Evolutionary conservation across 2,329 filamentous ascomycete species (phyloP), one percentile per base, ranked within the genome.

Genomic region (Aspergillus sp.): DNA sequence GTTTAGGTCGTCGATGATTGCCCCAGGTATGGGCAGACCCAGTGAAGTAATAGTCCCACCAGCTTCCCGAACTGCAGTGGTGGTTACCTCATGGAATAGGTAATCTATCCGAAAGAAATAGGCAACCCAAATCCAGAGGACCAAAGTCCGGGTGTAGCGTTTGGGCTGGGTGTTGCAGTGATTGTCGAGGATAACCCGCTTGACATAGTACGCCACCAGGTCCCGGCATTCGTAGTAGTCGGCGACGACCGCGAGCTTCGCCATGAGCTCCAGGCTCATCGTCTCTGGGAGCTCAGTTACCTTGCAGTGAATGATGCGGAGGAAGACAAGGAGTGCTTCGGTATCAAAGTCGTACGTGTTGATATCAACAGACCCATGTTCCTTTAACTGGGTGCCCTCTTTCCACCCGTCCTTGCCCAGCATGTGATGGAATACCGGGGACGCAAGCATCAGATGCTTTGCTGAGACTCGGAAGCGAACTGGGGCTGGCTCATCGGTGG

Each of bases 381-480:
- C 19, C 27, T 48, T 41, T 4, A 44, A 37, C 4, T 43, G 33
- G 35, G 1, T 31, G 27, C 45, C 58, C 40, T 62, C 63, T 39
- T 63, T 65, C 60, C 59, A 60, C 1, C 19, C 48, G 14, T 52
- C 43, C 9, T 45, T 58, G 27, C 7, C 9, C 6, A 66, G 31
- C 14, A 47, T 15, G 9, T 19, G 49, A 24, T 59, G 60, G 21
- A 66, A 64, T 23, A 57, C 35, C 3, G 58, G 43, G 21, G 64
- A 66, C 2, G 60, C 56, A 35, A 65, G 51, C n/a, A 52, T 62
- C n/a, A 66, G 40, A 52, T 65, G 64, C n/a, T 60, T 63, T 0
- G 56, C 14, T 17, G 14, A 47, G 2, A 17, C 24, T 17, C 1
- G 11, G 15, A 37, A 37, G 4, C 35, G 35, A 15, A 37, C 35